Base-by-base conservation (phyloP, 129 eudicot species). In the Flaveria robusta region DNA sequence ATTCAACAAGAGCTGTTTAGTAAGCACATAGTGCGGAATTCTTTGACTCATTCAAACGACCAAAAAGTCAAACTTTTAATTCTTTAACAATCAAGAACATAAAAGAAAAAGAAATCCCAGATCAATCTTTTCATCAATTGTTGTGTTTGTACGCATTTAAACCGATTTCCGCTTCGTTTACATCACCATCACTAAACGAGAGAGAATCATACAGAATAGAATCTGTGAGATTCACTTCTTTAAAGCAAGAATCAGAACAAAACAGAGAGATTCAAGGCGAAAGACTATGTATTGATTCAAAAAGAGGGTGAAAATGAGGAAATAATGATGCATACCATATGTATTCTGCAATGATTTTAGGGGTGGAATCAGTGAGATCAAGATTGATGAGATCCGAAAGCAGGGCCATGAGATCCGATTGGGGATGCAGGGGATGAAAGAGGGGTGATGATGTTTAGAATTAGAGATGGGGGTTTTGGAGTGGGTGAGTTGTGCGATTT, bases 301-400 rank as follows among this genome's bases (percentile, higher is more conserved):
- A 11, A 11, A 29, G 18, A 15, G 1, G 39, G 42, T 42, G 58
- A 75, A 63, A 47, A 18, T n/a, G 8, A 52, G 39, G 19, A 2
- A 42, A 7, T 11, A 59, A 26, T 24, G 3, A 18, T 51, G 59
- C 34, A 47, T 41, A 91, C 97, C 97, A 91, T 69, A 91, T 81
- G 76, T 91, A 91, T 70, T 91, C 97, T 20, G 97, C 97, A 37
- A 91, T 91, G 50, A 91, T 75, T 77, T 91, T 91, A 13, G 76
- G 62, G 31, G 92, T 84, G 58, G 78, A 0, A 13, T 78, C 87
- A 22, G 97, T 55, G 63, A 91, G 88, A 70, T 88, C 59, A 70
- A 91, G 95, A 62, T 91, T 88, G 77, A 88, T 12, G 77, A 91
- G 95, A 86, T 88, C 95, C 49, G 90, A 37, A 51, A 91, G 90